Base-by-base conservation (phyloP, 1,284 basidiomycete genomes). In the Rhizopogon parksii region DNA sequence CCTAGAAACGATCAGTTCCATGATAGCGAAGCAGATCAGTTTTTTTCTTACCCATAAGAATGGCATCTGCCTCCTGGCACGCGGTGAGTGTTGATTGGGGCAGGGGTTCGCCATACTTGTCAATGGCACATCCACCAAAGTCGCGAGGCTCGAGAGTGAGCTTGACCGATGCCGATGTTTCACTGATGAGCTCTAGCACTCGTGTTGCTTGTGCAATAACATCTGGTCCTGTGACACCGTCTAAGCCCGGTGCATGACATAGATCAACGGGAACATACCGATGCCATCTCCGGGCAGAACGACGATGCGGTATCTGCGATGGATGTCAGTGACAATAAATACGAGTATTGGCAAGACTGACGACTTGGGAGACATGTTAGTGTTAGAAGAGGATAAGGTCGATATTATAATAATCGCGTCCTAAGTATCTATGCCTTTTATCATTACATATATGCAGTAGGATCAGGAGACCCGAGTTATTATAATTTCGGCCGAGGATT, bases 271-370 rank as follows among this genome's bases (percentile, higher is more conserved):
- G 34, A 27, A 66, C 76, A 49, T 64, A 92, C 92, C 95, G 62
- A 99, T 99, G 57, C 96, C 96, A 73, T 99, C 96, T 53, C 96
- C 96, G 40, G 89, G 86, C 36, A 99, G 84, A 42, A 95, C 81
- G 47, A 87, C 86, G 66, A 99, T 82, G 59, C 87, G 88, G 72
- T 87, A 95, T 50, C 88, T 91, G 55, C 6, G 40, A 15, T n/a
- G 35, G 30, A 32, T 25, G 5, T 40, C n/a, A 40, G 27, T 32
- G 46, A 40, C 62, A 35, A 62, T 49, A 25, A 17, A 24, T 12
- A 43, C n/a, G 21, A 14, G 40, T 7, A 19, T 25, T 19, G 5
- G 14, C n/a, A 47, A 35, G 3, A 52, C 66, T 57, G 55, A 77
- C 76, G 68, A 66, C 61, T 68, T 73, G 53, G 63, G 66, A 37